These are phyloP conservation scores for Stagonosporopsis chrysanthemi DNA, from an alignment of 2,329 filamentous ascomycete genomes.

Conservation along the genomic window DNA sequence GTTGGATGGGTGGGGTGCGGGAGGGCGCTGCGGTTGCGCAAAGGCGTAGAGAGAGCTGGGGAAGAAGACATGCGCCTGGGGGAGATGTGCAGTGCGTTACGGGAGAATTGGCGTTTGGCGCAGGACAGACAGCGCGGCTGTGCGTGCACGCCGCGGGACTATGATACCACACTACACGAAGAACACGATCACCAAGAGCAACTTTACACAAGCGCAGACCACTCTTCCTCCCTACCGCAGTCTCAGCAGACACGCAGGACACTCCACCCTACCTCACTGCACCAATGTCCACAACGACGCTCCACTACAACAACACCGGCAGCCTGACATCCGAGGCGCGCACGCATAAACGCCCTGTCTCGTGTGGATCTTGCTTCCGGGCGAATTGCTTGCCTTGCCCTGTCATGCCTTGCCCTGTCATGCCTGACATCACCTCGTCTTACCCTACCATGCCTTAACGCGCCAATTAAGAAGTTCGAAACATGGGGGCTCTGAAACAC, in stretches of 20 bases:
- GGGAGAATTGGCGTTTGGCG: not conserved
- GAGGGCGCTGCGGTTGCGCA: no score
- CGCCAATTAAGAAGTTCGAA: not conserved
- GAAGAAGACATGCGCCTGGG: not conserved
- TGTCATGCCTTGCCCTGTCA: no score
- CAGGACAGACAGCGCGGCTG: not conserved
- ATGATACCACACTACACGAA: slow-evolving; percentile 10
- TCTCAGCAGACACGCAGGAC: not conserved
- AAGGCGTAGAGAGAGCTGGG: not conserved
- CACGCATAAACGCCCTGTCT: not conserved
- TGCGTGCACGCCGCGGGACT: not conserved
- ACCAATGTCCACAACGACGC: not conserved
- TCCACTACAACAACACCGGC: not conserved
- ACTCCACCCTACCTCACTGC: not conserved
- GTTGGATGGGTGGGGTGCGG: no score
- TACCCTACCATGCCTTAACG: not conserved
- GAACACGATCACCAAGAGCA: not conserved
- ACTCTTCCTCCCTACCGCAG: not conserved
- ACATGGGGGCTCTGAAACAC: no score
- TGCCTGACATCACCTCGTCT: no score
- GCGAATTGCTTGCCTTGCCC: not conserved
- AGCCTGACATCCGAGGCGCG: not conserved
- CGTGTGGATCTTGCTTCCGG: not conserved
- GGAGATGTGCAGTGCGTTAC: not conserved
- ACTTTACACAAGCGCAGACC: not conserved